Evolutionary conservation across 768 basidiomycete genomes (phyloP).

Genomic region (Botryobasidium botryosum): DNA sequence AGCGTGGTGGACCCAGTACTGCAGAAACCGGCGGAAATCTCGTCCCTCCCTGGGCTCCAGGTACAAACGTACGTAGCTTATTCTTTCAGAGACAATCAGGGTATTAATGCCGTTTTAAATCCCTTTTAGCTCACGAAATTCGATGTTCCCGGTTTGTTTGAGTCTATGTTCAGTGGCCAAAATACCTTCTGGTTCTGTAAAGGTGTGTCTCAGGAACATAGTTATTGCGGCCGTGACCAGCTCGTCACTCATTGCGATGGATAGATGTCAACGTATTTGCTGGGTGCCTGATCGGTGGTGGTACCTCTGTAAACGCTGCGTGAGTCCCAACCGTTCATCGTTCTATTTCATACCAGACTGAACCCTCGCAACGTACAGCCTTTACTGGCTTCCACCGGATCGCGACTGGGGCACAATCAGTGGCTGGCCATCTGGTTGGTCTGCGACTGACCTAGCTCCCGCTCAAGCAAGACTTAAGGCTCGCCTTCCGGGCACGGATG

Average conservation of each 20-base stretch:
- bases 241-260: slow-evolving; percentile 9
- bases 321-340: neutral
- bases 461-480: slow-evolving; percentile 33
- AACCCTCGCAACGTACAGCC: slow-evolving; percentile 11
- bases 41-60: slow-evolving; percentile 23
- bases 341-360: neutral
- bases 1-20: slow-evolving; percentile 47
- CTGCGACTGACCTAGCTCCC: slow-evolving; percentile 30
- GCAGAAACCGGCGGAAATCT: slow-evolving; percentile 38
- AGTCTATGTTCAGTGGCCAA: slow-evolving; percentile 43
- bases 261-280: slow-evolving; percentile 47
- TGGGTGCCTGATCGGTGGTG: slow-evolving; percentile 46
- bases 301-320: slow-evolving; percentile 39
- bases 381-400: slow-evolving; percentile 39
- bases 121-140: slow-evolving; percentile 39
- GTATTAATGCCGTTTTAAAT: slow-evolving; percentile 12
- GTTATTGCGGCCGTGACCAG: neutral
- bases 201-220: too few species aligned
- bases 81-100: neutral
- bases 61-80: slow-evolving; percentile 8
- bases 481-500: slow-evolving; percentile 39
- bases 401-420: slow-evolving; percentile 31
- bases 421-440: slow-evolving; percentile 42
- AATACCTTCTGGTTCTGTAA: slow-evolving; percentile 50
- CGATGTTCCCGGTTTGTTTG: slow-evolving; percentile 46